Base-by-base conservation (phyloP, 23 red algal species). In the Gracilaria caudata region DNA sequence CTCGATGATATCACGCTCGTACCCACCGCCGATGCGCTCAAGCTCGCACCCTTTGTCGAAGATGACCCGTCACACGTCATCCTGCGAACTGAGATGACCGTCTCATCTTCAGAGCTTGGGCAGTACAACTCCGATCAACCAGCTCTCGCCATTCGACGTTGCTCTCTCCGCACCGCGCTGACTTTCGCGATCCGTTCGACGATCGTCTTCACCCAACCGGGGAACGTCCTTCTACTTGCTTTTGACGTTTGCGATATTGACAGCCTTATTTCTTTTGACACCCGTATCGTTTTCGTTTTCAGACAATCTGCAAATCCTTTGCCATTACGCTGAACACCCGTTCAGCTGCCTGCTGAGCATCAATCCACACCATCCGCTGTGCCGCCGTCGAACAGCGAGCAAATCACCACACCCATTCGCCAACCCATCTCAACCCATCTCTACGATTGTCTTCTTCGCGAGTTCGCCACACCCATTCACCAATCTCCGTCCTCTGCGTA, bases 171-270 rank as follows among this genome's bases (percentile, higher is more conserved):
- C 66, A 51, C 72, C 34, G 83, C 72, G 35, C 49, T 87, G 83
- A 87, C 51, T 87, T 87, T 77, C 78, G 83, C 53, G 83, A 87
- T 16, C 68, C 68, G 7, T 61, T 77, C 51, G 83, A 87, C 51
- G 40, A 25, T 87, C 29, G 45, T 36, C 58, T 87, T 63, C 51
- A 47, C 65, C 21, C n/a, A 58, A 9, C 45, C 66, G 7, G 68
- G 49, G 11, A 7, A 57, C 21, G 68, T 70, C 5, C 44, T 87
- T 1, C 21, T 63, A n/a, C 53, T 87, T 19, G 20, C 41, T 14
- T 32, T 66, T 23, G 30, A 49, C 55, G 10, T 2, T 7, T 23
- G 20, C 25, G 19, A 63, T 2, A 13, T 26, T 39, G 28, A 44
- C 11, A 2, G 45, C 38, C 32, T 41, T 17, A 16, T 38, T 9